phyloP scores from a whole-genome alignment of 2,329 filamentous ascomycete species.

The Talaromyces sp. region DNA sequence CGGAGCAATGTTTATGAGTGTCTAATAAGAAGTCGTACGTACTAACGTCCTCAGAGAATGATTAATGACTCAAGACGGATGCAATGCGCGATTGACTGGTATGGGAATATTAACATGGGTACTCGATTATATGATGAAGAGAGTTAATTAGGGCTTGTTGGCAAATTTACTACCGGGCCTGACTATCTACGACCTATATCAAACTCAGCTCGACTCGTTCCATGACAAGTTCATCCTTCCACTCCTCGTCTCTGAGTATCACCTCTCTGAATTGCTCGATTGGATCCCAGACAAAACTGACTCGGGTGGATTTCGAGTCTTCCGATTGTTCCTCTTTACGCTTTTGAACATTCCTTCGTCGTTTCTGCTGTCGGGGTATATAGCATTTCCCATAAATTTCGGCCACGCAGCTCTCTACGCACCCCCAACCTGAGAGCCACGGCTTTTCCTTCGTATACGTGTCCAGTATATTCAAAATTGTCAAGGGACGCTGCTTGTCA shows the following conservation, averaged over 20 bases:
- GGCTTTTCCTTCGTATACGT: constrained; percentile 5
- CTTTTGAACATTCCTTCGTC: neutral
- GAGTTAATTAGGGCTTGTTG: neutral
- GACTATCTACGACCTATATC: neutral
- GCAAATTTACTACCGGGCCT: neutral
- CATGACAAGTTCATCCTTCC: constrained; percentile 1
- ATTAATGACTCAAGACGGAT: neutral
- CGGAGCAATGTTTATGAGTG: neutral
- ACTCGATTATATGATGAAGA: neutral
- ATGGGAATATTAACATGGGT: neutral
- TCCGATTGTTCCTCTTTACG: neutral
- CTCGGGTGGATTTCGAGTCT: neutral
- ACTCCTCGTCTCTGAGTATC: neutral
- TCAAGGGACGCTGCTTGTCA: neutral
- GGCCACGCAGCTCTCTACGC: neutral
- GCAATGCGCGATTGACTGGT: neutral
- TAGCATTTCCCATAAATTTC: constrained; percentile 4
- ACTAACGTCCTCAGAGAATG: neutral
- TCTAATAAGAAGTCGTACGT: neutral
- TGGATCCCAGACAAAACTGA: constrained; percentile 6
- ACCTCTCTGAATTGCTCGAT: neutral
- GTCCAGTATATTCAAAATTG: neutral
- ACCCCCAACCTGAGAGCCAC: neutral
- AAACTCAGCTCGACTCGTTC: constrained; percentile 7
- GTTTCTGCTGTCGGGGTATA: constrained; percentile 1